Evolutionary conservation across 495 filamentous ascomycete genomes (phyloP).

Genomic region (Penicillium atrosanguineum): DNA sequence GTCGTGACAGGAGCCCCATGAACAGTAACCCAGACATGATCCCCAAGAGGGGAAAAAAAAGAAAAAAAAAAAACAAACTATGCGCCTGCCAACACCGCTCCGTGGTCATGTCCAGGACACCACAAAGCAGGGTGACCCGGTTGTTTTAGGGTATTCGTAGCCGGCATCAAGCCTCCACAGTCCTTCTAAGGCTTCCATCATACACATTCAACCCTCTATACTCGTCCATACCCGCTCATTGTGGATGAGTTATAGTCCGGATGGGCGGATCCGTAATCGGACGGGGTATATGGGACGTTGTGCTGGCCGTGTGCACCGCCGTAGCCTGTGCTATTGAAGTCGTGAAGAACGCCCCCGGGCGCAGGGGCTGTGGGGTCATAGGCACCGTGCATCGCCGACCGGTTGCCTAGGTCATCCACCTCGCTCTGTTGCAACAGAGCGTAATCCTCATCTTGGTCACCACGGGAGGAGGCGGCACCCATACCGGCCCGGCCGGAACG

Average conservation of each 20-base stretch:
- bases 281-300: slow-evolving; percentile 27
- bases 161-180: slow-evolving; percentile 8
- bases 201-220: neutral
- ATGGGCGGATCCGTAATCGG: slow-evolving; percentile 18
- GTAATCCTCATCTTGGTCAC: slow-evolving; percentile 47
- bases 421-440: slow-evolving; percentile 47
- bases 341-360: slow-evolving; percentile 34
- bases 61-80: slow-evolving; percentile 22
- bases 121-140: slow-evolving; percentile 18
- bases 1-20: neutral
- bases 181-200: slow-evolving; percentile 4
- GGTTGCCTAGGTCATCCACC: slow-evolving; percentile 40
- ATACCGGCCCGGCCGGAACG: slow-evolving; percentile 40
- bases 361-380: slow-evolving; percentile 41
- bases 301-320: slow-evolving; percentile 46
- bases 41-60: slow-evolving; percentile 7
- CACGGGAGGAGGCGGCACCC: slow-evolving; percentile 25
- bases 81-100: slow-evolving; percentile 39
- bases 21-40: neutral
- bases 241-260: neutral
- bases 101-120: slow-evolving; percentile 33
- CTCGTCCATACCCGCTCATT: slow-evolving; percentile 26
- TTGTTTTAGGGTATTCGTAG: slow-evolving; percentile 25
- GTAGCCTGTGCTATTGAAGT: slow-evolving; percentile 46
- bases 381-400: slow-evolving; percentile 34